These are phyloP conservation scores for Hypomontagnella monticulosa DNA, from an alignment of 495 filamentous ascomycete genomes.

Conservation along the genomic window DNA sequence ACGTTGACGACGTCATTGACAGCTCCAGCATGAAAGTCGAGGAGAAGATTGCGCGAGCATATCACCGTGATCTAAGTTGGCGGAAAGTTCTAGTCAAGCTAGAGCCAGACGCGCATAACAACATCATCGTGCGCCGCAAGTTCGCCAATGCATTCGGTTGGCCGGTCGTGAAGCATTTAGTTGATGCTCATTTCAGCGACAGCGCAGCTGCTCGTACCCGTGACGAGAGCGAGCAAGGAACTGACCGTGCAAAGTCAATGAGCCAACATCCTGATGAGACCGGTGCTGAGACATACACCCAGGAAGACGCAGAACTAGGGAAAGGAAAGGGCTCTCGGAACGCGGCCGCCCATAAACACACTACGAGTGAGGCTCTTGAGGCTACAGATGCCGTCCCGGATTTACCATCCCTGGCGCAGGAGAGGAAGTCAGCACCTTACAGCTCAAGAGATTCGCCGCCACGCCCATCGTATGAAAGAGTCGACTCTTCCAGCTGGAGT, in stretches of 20 bases:
- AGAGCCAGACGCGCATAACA: conserved; percentile 98
- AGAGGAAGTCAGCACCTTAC: conserved; percentile 35
- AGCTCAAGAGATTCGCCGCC: conserved; percentile 40
- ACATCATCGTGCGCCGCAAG: conserved; percentile 93
- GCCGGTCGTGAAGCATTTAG: conserved; percentile 93
- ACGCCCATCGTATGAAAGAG: conserved; percentile 45
- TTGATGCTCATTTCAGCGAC: conserved; percentile 90
- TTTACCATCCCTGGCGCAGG: conserved; percentile 30
- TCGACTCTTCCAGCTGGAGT: conserved; percentile 61
- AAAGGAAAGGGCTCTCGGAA: conserved; percentile 5
- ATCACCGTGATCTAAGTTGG: conserved; percentile 90
- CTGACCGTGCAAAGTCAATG: conserved; percentile 54
- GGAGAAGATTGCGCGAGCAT: conserved; percentile 96
- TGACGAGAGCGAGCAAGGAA: conserved; percentile 61
- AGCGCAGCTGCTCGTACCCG: conserved; percentile 65
- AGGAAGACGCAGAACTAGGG: conserved; percentile 18
- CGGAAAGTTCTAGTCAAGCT: conserved; percentile 94
- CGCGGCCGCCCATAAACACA: conserved; percentile 37
- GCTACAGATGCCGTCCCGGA: conserved; percentile 53
- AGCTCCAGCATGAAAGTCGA: conserved; percentile 82
- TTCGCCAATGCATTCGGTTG: conserved; percentile 98
- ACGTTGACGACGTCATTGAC: conserved; percentile 60
- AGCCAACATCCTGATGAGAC: conserved; percentile 49
- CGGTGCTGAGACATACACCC: conserved; percentile 50
- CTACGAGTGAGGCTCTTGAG: conserved; percentile 52